Evolutionary conservation across 768 basidiomycete species (phyloP).

Genomic region (Chalciporus sphaerocephalus): DNA sequence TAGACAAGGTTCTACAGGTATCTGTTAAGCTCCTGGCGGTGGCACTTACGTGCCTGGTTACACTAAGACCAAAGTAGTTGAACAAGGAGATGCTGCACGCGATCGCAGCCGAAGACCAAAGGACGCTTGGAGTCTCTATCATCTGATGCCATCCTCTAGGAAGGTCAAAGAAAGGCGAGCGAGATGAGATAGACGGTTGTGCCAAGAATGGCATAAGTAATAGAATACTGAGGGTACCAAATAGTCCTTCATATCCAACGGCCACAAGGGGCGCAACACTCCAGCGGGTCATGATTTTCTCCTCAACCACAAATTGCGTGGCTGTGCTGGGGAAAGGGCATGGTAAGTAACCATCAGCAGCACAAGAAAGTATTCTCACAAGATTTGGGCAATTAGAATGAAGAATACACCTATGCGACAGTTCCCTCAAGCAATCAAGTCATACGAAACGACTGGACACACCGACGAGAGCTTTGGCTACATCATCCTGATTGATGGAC

Average conservation of each 20-base stretch:
- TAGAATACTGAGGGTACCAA: conserved; percentile 78
- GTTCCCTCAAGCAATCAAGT: conserved; percentile 17
- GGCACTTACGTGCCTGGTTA: conserved; percentile 90
- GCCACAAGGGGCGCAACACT: conserved; percentile 85
- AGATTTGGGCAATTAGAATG: conserved; percentile 90
- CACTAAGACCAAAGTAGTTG: conserved; percentile 88
- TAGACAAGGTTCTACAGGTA: conserved; percentile 91
- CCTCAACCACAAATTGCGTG: conserved; percentile 91
- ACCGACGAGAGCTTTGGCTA: conserved; percentile 75
- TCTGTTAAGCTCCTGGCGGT: conserved; percentile 90
- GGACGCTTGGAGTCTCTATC: conserved; percentile 67
- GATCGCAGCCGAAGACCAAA: conserved; percentile 65
- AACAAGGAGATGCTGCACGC: conserved; percentile 74
- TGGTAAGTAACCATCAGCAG: neutral
- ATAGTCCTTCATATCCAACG: conserved; percentile 92
- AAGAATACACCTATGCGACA: conserved; percentile 71
- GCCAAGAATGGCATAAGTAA: conserved; percentile 78
- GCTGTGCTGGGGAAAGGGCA: conserved; percentile 59
- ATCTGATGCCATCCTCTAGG: conserved; percentile 88
- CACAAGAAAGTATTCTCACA: conserved; percentile 48
- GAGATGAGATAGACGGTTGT: conserved; percentile 56
- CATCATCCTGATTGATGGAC: conserved; percentile 53
- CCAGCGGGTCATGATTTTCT: conserved; percentile 90
- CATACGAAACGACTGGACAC: conserved; percentile 12
- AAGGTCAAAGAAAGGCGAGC: conserved; percentile 80